These are phyloP conservation scores for Gryganskiella cystojenkinii DNA, from an alignment of 192 early-diverging fungal genomes.

Conservation along the genomic window DNA sequence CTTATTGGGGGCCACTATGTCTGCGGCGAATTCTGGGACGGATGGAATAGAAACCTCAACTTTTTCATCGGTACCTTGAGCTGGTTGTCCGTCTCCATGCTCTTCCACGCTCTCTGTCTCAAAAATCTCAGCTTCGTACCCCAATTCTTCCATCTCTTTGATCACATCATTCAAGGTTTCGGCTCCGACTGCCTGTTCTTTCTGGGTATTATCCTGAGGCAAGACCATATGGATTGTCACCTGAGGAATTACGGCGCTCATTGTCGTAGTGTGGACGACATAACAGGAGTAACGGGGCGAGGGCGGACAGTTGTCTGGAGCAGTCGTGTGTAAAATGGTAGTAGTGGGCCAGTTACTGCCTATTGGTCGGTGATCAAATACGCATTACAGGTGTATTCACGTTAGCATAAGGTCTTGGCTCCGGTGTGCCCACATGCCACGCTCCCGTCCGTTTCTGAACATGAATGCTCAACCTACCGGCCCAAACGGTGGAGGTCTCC, in stretches of 20 bases:
- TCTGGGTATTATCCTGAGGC: not conserved
- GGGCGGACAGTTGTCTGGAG: conserved; percentile 12
- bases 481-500: conserved; percentile 12
- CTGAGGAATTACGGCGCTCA: conserved; percentile 1
- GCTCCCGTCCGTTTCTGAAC: too few species aligned
- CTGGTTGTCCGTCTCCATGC: not conserved
- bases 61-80: too few species aligned
- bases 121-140: not conserved
- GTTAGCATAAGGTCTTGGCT: too few species aligned
- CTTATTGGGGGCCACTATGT: not conserved
- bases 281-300: conserved; percentile 23
- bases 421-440: too few species aligned
- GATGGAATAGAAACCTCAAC: too few species aligned
- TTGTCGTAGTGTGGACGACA: not conserved
- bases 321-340: conserved; percentile 1
- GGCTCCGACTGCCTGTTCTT: too few species aligned
- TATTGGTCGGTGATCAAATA: too few species aligned
- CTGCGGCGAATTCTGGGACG: too few species aligned
- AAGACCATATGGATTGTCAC: conserved; percentile 19
- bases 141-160: too few species aligned
- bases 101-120: not conserved
- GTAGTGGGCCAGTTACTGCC: conserved; percentile 21
- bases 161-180: too few species aligned
- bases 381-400: too few species aligned
- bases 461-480: too few species aligned